These are phyloP conservation scores for Diaporthe citriasiana DNA, from an alignment of 2,329 filamentous ascomycete species.

Conservation along the genomic window DNA sequence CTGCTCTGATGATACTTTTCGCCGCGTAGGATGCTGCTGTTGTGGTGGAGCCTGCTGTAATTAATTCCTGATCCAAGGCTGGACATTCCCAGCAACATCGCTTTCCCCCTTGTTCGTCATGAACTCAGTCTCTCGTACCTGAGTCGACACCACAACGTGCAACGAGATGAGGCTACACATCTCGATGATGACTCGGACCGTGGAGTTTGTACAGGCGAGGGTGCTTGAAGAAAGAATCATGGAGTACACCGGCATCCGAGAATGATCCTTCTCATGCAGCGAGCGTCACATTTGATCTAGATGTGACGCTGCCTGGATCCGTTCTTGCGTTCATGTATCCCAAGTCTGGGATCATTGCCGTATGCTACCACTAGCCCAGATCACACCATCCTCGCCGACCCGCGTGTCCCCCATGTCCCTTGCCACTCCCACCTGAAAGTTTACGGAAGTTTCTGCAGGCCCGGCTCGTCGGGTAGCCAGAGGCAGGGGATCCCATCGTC, in stretches of 20 bases:
- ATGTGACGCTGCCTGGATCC: slow-evolving; percentile 30
- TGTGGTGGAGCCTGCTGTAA: neutral
- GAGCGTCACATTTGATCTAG: slow-evolving; percentile 1
- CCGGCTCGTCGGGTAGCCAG: slow-evolving; percentile 15
- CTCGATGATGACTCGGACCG: neutral
- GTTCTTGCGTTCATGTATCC: slow-evolving; percentile 12
- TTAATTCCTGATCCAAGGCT: neutral
- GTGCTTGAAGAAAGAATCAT: neutral
- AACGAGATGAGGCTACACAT: neutral
- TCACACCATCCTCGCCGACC: slow-evolving; percentile 39
- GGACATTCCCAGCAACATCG: neutral
- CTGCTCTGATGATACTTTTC: neutral
- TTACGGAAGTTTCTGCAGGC: slow-evolving; percentile 5
- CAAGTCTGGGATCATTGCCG: slow-evolving; percentile 15
- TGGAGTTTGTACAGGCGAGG: neutral
- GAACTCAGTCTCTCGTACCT: neutral
- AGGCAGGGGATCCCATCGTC: slow-evolving; percentile 18
- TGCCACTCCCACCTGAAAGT: slow-evolving; percentile 32
- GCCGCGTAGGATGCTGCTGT: neutral
- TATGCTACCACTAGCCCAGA: slow-evolving; percentile 40
- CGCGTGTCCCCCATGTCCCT: slow-evolving; percentile 35
- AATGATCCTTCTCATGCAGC: slow-evolving; percentile 1
- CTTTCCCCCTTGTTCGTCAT: neutral
- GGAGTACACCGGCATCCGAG: slow-evolving; percentile 3
- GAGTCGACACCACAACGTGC: neutral